Evolutionary conservation across 75 land plant species (phyloP), one percentile per base, ranked within the genome.

Genomic region (Pinus taeda): DNA sequence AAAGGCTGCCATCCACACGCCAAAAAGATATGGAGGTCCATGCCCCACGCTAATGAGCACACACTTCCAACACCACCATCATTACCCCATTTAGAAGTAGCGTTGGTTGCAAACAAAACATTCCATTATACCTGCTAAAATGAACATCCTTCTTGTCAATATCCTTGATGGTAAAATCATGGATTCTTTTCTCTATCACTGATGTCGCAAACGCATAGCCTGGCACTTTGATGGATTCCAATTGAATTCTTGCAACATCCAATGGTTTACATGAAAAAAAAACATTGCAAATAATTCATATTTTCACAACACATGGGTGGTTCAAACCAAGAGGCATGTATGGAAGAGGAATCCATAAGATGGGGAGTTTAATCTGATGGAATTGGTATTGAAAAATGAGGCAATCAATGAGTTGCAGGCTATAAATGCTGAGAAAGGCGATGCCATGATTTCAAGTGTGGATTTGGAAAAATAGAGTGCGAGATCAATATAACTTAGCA

Each of bases 51-150:
- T 26, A 26, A 26, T 26, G 26, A 26, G 26, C 26, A 26, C 26
- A 26, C 26, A 26, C 26, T 26, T 26, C 26, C 26, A 26, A 0
- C 26, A 26, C 26, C 26, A 26, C 26, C 26, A 26, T 26, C 26
- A 26, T 26, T 26, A 26, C 26, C 26, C 98, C 98, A 95, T 85
- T 45, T 76, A 60, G 98, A 95, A 66, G 98, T 96, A 53, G 93
- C 98, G 79, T 95, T 95, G 15, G 93, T 91, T 49, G 89, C 86
- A 79, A 95, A 66, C 0, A 95, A 85, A 64, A 86, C 89, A 65
- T 91, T 93, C 93, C 89, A 59, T 93, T 93, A 76, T 84, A 95
- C 57, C 83, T 90, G 84, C 83, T 89, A 15, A 95, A 83, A 65
- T 86, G 65, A 64, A 88, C 87, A 77, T 93, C 92, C 49, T 83